phyloP scores from a whole-genome alignment of 2,329 filamentous ascomycete genomes.

The Lachnellula suecica region DNA sequence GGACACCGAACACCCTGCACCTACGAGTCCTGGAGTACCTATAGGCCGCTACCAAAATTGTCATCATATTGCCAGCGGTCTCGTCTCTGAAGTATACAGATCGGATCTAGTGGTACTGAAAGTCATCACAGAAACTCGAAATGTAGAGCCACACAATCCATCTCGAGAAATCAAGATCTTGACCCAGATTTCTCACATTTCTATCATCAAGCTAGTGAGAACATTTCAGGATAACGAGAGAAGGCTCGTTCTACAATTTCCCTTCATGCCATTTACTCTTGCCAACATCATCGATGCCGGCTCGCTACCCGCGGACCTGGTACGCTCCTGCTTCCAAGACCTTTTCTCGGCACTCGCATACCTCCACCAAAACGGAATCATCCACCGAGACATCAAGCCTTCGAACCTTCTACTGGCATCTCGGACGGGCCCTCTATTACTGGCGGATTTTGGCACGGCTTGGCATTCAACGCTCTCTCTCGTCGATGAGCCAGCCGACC shows the following conservation, averaged over 20 bases:
- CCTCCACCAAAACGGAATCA: slow-evolving; percentile 73
- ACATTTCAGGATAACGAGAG: slow-evolving; percentile 71
- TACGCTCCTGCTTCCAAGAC: slow-evolving; percentile 54
- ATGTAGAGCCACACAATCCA: slow-evolving; percentile 80
- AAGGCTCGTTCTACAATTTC: slow-evolving; percentile 78
- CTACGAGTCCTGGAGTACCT: slow-evolving; percentile 37
- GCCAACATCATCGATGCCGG: slow-evolving; percentile 60
- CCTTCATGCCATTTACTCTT: slow-evolving; percentile 76
- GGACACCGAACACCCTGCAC: slow-evolving; percentile 8
- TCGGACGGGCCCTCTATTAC: slow-evolving; percentile 67
- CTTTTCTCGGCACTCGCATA: slow-evolving; percentile 69
- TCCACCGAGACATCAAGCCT: slow-evolving; percentile 93
- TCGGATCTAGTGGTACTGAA: slow-evolving; percentile 70
- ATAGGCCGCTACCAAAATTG: slow-evolving; percentile 57
- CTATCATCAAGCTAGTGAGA: slow-evolving; percentile 68
- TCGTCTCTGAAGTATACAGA: slow-evolving; percentile 83
- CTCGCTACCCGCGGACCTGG: slow-evolving; percentile 33
- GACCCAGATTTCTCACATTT: slow-evolving; percentile 51
- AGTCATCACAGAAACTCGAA: slow-evolving; percentile 72
- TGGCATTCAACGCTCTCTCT: slow-evolving; percentile 63
- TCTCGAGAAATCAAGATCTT: slow-evolving; percentile 78
- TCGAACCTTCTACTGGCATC: slow-evolving; percentile 78
- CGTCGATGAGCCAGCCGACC: slow-evolving; percentile 58
- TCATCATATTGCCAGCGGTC: slow-evolving; percentile 59
- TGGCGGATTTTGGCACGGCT: slow-evolving; percentile 91